Evolutionary conservation across 2,329 filamentous ascomycete genomes (phyloP), one percentile per base, ranked within the genome.

Genomic region (Pyrenophora tritici-repentis): DNA sequence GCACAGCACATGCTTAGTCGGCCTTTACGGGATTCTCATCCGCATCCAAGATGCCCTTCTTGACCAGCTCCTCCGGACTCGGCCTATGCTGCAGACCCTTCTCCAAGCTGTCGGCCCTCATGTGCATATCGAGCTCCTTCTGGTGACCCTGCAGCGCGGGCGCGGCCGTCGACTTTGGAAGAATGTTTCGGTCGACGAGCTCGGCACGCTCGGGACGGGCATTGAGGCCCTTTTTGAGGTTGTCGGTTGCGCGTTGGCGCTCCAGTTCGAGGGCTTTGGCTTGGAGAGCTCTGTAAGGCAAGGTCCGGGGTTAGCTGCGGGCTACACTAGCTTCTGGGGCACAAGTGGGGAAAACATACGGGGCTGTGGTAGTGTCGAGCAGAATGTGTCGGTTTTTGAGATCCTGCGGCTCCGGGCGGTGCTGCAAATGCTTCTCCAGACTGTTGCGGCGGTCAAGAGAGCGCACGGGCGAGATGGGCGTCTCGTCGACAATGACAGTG

Each of bases 131-230:
- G 35, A 97, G 85, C 78, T 96, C 90, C 68, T 84, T 87, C 74
- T 94, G 91, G 56, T 91, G 85, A 48, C 87, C 90, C 69, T 88
- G 86, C 46, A 97, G 79, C 2, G 87, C 83, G 0, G 92, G 91
- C 0, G 91, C 91, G 14, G 88, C 90, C 43, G 75, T 87, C 26
- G 88, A 88, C 48, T 86, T 85, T 20, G 90, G 89, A 20, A 97
- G 86, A 72, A 97, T 96, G 75, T 96, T 96, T 63, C 86, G 88
- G 71, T 94, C 88, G 56, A 96, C 79, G 17, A 97, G 81, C 66
- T 90, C 85, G 31, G 90, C 83, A 50, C 89, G 86, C 17, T 91
- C 83, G 4, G 85, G 84, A 13, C 86, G 76, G 50, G 83, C 80
- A 61, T 84, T 80, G 10, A 89, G 76, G 20, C 83, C 80, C 71